A percentile compares a stretch with the other conserved stretches of the same genome.
Evolutionary conservation across 805 yeast species (phyloP).

Genomic region (Zygoascus ofunaensis): DNA sequence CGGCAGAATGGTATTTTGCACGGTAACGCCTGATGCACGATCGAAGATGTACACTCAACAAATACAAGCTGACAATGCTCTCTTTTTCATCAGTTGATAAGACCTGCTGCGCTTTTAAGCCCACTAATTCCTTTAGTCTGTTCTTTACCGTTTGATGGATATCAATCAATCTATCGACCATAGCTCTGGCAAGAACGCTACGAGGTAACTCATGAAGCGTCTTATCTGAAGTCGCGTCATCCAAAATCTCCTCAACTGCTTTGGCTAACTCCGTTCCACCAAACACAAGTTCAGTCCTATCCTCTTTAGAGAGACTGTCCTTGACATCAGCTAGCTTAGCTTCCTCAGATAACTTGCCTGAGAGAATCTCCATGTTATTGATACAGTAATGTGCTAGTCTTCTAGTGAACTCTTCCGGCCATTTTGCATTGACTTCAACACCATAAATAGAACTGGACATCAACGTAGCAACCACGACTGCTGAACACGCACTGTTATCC

Average conservation of each 20-base stretch:
- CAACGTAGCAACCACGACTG: slow-evolving; percentile 62
- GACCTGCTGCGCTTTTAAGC: slow-evolving; percentile 45
- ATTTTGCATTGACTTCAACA: slow-evolving; percentile 53
- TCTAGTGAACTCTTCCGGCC: slow-evolving; percentile 57
- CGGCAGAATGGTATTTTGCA: not conserved
- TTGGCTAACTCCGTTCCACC: slow-evolving; percentile 17
- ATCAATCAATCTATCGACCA: slow-evolving; percentile 34
- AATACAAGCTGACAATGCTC: slow-evolving; percentile 55
- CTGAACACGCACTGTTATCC: slow-evolving; percentile 51
- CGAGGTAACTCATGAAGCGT: slow-evolving; percentile 12
- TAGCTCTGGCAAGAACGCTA: slow-evolving; percentile 17
- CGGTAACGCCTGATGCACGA: not conserved
- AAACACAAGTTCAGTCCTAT: slow-evolving; percentile 29
- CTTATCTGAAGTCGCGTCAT: not conserved
- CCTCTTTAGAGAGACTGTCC: slow-evolving; percentile 13
- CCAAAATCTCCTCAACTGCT: slow-evolving; percentile 19
- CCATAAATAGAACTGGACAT: slow-evolving; percentile 55
- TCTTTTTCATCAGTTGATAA: slow-evolving; percentile 67
- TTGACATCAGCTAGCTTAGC: slow-evolving; percentile 23
- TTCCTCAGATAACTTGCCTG: slow-evolving; percentile 24
- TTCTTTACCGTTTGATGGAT: slow-evolving; percentile 38
- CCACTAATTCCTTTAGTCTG: slow-evolving; percentile 48
- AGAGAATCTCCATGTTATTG: slow-evolving; percentile 48
- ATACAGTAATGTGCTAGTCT: slow-evolving; percentile 70
- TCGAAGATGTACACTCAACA: slow-evolving; percentile 55